Conservation (phyloP, 2,329 filamentous ascomycete species). For the Penicillium sp. region DNA sequence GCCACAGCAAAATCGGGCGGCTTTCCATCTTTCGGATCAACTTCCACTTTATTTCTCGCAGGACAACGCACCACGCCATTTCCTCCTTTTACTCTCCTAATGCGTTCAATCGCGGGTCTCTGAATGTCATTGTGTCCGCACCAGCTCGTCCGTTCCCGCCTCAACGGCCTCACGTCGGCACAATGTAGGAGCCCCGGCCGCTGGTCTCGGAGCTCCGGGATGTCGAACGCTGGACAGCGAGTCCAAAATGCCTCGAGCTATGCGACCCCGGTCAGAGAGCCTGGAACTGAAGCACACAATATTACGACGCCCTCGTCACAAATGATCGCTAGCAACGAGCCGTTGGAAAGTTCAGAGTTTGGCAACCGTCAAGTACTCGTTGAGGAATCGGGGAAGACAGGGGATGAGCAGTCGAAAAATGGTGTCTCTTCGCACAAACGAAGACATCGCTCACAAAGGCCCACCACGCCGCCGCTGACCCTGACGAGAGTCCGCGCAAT, state of each 20-base stretch:
- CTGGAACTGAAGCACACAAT: not conserved
- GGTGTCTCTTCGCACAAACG: not conserved
- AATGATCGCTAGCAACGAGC: not conserved
- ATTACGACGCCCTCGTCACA: not conserved
- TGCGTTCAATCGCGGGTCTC: constrained; percentile 22
- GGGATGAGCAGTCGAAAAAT: not conserved
- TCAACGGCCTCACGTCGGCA: constrained; percentile 25
- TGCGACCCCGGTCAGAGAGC: constrained; percentile 3
- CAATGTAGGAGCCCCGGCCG: constrained; percentile 18
- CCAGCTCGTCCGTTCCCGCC: constrained; percentile 28
- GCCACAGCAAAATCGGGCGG: constrained; percentile 32
- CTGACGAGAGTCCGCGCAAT: not conserved
- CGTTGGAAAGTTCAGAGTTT: not conserved
- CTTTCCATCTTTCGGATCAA: constrained; percentile 12
- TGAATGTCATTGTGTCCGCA: constrained; percentile 38
- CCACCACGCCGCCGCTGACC: not conserved
- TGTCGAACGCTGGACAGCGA: constrained; percentile 11
- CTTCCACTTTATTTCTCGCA: not conserved
- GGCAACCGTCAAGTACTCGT: not conserved
- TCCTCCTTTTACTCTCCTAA: constrained; percentile 6
- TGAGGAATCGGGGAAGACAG: not conserved
- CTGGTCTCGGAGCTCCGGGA: constrained; percentile 19
- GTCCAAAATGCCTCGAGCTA: constrained; percentile 8
- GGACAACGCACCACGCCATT: not conserved
- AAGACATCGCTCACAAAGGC: not conserved